Evolutionary conservation across 2,329 filamentous ascomycete genomes (phyloP).

Genomic region (Diplodia corticola): DNA sequence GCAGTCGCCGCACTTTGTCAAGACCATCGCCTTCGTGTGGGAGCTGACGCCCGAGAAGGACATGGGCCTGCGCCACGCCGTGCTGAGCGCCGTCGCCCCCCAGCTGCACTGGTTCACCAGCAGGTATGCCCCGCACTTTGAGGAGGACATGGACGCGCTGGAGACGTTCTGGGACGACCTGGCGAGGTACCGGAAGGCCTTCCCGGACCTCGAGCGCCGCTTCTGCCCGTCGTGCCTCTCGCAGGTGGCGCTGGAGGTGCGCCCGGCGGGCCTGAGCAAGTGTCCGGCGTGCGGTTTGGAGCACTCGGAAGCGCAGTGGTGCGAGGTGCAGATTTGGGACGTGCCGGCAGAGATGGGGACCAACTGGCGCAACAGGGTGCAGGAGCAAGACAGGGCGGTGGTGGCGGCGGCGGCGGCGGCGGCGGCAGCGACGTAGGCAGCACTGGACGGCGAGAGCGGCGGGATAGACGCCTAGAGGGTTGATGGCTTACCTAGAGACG

Average conservation of each 20-base stretch:
- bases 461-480: too few species aligned
- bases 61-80: not conserved
- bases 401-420: too few species aligned
- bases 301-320: not conserved
- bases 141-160: not conserved
- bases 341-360: not conserved
- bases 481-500: too few species aligned
- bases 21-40: not conserved
- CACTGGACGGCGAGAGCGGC: not conserved
- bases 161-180: slow-evolving; percentile 4
- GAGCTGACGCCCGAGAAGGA: not conserved
- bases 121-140: not conserved
- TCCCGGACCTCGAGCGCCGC: not conserved
- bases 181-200: not conserved
- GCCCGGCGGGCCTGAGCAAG: not conserved
- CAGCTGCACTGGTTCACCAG: not conserved
- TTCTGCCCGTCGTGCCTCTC: not conserved
- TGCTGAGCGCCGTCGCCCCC: not conserved
- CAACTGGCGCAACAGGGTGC: not conserved
- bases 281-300: not conserved
- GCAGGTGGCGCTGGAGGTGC: not conserved
- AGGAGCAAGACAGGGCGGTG: too few species aligned
- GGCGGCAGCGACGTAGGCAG: not conserved
- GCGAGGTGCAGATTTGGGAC: not conserved
- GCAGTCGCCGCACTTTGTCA: not conserved